Evolutionary conservation across 2,329 filamentous ascomycete genomes (phyloP).

Genomic region (Colletotrichum ledebouriae): DNA sequence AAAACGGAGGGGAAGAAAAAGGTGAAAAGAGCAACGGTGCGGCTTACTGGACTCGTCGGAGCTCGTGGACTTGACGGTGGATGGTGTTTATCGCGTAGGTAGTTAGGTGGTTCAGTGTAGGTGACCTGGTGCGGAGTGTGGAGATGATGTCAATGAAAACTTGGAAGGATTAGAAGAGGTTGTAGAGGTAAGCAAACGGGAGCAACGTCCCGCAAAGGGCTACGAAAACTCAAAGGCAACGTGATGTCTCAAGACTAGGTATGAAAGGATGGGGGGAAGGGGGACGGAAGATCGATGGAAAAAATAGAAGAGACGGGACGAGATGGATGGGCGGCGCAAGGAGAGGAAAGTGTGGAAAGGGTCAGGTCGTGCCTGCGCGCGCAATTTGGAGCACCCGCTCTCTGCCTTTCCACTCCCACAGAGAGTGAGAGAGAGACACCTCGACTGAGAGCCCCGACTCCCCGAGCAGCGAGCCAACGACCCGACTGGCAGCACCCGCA

Average conservation of each 20-base stretch:
- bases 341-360: slow-evolving; percentile 23
- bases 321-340: slow-evolving; percentile 16
- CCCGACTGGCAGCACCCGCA: slow-evolving; percentile 8
- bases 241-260: slow-evolving; percentile 26
- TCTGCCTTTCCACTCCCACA: too few species aligned
- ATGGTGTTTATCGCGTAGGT: slow-evolving; percentile 31
- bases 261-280: slow-evolving; percentile 4
- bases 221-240: slow-evolving; percentile 28
- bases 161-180: slow-evolving; percentile 25
- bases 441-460: background rate
- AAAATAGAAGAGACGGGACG: slow-evolving; percentile 14
- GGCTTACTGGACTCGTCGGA: slow-evolving; percentile 34
- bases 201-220: slow-evolving; percentile 26
- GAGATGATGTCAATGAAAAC: slow-evolving; percentile 28
- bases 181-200: slow-evolving; percentile 26
- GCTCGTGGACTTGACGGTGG: slow-evolving; percentile 33
- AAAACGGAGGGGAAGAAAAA: too few species aligned
- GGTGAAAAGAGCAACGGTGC: slow-evolving; percentile 11
- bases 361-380: slow-evolving; percentile 6
- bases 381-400: slow-evolving; percentile 34
- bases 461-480: background rate
- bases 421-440: background rate
- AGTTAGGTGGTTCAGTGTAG: background rate
- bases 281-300: background rate
- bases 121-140: background rate